phyloP scores from a whole-genome alignment of 139 green algal genomes.

The Coelastrella sp. region DNA sequence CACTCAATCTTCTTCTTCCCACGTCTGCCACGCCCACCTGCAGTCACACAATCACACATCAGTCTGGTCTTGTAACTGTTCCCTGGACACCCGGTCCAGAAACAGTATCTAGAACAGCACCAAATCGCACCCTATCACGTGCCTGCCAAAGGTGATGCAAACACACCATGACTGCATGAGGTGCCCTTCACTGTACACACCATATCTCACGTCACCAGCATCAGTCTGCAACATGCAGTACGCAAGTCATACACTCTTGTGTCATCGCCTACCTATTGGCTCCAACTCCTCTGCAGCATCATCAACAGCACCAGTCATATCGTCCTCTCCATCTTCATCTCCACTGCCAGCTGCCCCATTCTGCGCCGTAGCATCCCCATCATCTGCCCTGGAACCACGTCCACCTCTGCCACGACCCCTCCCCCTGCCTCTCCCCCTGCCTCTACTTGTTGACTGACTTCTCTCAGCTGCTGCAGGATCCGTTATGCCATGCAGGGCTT shows the following conservation, averaged over 20 bases:
- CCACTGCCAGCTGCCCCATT: background rate
- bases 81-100: no score
- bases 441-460: background rate
- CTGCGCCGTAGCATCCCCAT: no score
- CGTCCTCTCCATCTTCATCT: background rate
- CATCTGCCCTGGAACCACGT: background rate
- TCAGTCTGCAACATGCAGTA: no score
- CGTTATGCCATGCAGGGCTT: background rate
- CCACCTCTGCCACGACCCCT: conserved; percentile 9
- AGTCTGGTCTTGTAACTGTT: no score
- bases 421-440: conserved; percentile 7
- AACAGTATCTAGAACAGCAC: no score
- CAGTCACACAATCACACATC: no score
- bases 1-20: conserved; percentile 12
- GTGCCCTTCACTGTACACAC: no score
- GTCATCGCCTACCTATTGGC: conserved; percentile 9
- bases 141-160: no score
- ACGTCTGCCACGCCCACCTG: conserved; percentile 2
- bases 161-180: no score
- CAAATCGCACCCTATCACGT: no score
- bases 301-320: no score
- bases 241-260: background rate
- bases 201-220: no score
- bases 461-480: background rate
- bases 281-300: background rate